These are phyloP conservation scores for Collariella sp. DNA, from an alignment of 495 filamentous ascomycete species.

Conservation along the genomic window DNA sequence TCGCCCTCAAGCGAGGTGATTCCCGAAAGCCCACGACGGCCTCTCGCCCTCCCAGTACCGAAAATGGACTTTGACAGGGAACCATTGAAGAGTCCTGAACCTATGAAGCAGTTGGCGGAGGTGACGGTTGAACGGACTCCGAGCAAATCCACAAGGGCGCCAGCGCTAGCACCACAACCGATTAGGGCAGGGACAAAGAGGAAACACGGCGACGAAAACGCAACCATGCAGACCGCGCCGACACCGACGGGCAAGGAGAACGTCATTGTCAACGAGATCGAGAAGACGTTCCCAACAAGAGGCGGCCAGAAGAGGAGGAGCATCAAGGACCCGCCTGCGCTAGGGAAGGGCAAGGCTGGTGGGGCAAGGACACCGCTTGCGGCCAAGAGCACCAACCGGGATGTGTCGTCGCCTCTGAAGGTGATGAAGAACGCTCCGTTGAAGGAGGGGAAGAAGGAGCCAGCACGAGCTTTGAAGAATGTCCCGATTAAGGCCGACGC, in stretches of 20 bases:
- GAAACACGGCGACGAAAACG: conserved; percentile 31
- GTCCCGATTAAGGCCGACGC: conserved; percentile 8
- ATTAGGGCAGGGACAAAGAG: conserved; percentile 26
- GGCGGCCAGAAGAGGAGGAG: conserved; percentile 17
- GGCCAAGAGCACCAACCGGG: conserved; percentile 41
- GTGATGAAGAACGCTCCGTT: conserved; percentile 13
- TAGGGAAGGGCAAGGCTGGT: conserved; percentile 21
- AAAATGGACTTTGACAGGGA: conserved; percentile 19
- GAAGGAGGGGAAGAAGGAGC: conserved; percentile 23
- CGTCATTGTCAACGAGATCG: not conserved
- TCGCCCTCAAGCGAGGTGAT: conserved; percentile 25
- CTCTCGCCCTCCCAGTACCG: not conserved
- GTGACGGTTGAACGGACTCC: conserved; percentile 9
- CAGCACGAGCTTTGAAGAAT: conserved; percentile 9
- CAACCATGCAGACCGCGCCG: conserved; percentile 2
- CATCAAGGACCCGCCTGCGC: conserved; percentile 30
- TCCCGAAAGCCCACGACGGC: conserved; percentile 9
- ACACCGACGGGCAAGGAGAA: conserved; percentile 28
- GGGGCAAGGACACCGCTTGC: conserved; percentile 33
- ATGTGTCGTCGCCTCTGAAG: conserved; percentile 37
- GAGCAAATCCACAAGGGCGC: not conserved
- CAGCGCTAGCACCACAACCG: conserved; percentile 1
- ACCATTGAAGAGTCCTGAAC: conserved; percentile 13
- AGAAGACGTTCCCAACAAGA: conserved; percentile 9
- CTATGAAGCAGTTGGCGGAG: conserved; percentile 8